Evolutionary conservation across 1,139 yeast genomes (phyloP).

Genomic region (Blastobotrys proliferans): DNA sequence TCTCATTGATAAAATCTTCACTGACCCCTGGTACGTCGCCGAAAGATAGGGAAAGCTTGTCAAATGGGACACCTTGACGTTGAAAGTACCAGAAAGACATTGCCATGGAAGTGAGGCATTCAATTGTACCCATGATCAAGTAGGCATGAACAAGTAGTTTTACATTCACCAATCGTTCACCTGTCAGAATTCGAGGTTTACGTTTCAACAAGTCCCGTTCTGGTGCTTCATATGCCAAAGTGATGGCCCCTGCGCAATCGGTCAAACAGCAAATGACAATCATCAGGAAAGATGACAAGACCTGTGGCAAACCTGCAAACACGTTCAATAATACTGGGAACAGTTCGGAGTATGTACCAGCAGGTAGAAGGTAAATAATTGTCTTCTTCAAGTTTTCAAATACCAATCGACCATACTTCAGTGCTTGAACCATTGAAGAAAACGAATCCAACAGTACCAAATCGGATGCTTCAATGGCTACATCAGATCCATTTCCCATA

Average conservation of each 20-base stretch:
- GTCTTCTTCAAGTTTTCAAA: conserved; percentile 51
- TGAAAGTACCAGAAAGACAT: conserved; percentile 41
- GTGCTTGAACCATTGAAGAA: conserved; percentile 46
- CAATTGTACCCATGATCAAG: conserved; percentile 43
- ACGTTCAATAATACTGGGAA: conserved; percentile 51
- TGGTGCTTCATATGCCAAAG: conserved; percentile 44
- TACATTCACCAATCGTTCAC: conserved; percentile 43
- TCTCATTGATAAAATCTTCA: conserved; percentile 22
- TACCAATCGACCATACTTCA: conserved; percentile 40
- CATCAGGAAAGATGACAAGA: conserved; percentile 50
- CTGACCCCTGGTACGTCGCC: conserved; percentile 35
- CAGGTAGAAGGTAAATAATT: conserved; percentile 49
- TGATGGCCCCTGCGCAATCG: conserved; percentile 46
- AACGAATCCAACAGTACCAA: conserved; percentile 41
- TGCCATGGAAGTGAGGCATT: conserved; percentile 43
- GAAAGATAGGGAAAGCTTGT: conserved; percentile 39
- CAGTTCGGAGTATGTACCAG: conserved; percentile 51
- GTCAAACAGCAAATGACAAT: conserved; percentile 46
- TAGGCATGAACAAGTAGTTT: conserved; percentile 45
- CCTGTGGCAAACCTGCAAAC: conserved; percentile 49
- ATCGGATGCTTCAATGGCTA: conserved; percentile 58
- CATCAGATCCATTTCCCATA: conserved; percentile 49
- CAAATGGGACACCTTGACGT: conserved; percentile 37
- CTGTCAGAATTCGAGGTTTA: conserved; percentile 44
- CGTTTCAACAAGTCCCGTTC: conserved; percentile 44